These are phyloP conservation scores for Tulasnella sp. DNA, from an alignment of 768 basidiomycete genomes.

Conservation along the genomic window DNA sequence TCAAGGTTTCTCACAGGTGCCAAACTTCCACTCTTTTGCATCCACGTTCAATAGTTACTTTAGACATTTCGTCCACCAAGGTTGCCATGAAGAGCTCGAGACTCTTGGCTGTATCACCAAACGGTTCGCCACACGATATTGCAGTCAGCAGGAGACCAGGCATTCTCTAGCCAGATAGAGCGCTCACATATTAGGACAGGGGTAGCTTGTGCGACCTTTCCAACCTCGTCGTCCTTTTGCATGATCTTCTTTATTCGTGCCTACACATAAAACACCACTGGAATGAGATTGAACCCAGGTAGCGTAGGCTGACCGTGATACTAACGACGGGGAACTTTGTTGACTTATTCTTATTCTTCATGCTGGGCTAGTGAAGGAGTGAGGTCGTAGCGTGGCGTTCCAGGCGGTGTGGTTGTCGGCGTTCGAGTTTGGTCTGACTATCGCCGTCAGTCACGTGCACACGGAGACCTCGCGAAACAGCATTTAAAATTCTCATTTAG, in stretches of 20 bases:
- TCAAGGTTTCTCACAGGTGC: conserved; percentile 62
- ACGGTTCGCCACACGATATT: neutral
- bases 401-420: neutral
- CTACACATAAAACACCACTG: conserved; percentile 34
- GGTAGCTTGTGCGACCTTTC: conserved; percentile 94
- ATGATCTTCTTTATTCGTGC: conserved; percentile 99
- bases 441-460: neutral
- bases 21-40: conserved; percentile 87
- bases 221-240: conserved; percentile 99
- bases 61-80: conserved; percentile 73
- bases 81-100: conserved; percentile 84
- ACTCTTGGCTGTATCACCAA: conserved; percentile 63
- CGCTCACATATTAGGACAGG: conserved; percentile 91
- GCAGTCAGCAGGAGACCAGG: neutral
- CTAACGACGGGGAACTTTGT: conserved; percentile 87
- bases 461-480: neutral
- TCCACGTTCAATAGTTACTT: conserved; percentile 68
- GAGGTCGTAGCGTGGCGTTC: too few relatives aligned
- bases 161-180: neutral
- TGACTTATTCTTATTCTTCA: conserved; percentile 89
- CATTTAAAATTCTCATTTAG: too few relatives aligned
- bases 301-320: conserved; percentile 12
- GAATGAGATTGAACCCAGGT: neutral
- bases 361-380: conserved; percentile 27
- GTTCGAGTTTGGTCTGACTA: neutral